phyloP scores from a whole-genome alignment of 2,329 filamentous ascomycete species.

The Penicillium sp. region DNA sequence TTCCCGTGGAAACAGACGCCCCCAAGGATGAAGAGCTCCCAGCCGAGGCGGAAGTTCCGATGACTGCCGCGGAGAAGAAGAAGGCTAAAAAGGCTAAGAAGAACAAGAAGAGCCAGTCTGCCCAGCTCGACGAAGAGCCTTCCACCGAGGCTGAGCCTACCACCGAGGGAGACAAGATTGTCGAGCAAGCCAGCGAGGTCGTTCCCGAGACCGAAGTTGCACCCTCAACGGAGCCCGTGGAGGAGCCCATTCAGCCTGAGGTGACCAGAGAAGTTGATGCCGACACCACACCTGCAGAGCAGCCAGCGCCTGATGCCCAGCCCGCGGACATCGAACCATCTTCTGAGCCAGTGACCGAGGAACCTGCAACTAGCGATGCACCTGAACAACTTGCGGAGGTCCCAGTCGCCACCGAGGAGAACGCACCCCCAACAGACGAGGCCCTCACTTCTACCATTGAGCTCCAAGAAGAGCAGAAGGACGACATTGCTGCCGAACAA shows the following conservation, averaged over 20 bases:
- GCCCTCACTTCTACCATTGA: not conserved
- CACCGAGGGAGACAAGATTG: not conserved
- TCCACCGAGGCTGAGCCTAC: conserved; percentile 3
- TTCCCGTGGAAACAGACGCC: not conserved
- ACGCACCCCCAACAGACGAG: not conserved
- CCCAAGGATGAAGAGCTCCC: not conserved
- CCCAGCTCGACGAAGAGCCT: conserved; percentile 12
- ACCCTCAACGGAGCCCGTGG: not conserved
- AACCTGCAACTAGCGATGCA: conserved; percentile 1
- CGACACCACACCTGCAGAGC: not conserved
- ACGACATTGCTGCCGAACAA: not conserved
- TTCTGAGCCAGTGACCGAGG: not conserved
- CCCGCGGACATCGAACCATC: not conserved
- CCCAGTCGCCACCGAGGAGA: not conserved
- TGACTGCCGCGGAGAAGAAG: conserved; percentile 32
- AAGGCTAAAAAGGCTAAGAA: conserved; percentile 47
- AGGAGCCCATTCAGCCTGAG: not conserved
- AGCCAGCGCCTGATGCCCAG: not conserved
- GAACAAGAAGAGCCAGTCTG: conserved; percentile 22
- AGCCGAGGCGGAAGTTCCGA: conserved; percentile 8
- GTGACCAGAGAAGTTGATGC: not conserved
- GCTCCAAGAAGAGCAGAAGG: not conserved
- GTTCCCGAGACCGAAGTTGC: not conserved
- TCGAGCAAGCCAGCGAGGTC: not conserved
- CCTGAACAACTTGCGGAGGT: not conserved